phyloP scores from a whole-genome alignment of 345 rosid species.

The Lenwebbia sp. region DNA sequence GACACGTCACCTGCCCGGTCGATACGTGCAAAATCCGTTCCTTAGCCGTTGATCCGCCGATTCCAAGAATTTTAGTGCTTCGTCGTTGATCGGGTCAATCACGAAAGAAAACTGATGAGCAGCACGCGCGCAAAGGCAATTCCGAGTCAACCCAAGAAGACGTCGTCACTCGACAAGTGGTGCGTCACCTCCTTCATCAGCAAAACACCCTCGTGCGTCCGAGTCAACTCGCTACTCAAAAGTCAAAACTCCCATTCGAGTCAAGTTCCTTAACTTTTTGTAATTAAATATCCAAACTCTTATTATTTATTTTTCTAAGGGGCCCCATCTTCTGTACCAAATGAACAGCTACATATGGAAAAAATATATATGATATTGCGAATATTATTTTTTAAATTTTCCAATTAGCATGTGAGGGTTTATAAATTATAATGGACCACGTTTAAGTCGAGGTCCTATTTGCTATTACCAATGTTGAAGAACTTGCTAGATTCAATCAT shows the following conservation, averaged over 20 bases:
- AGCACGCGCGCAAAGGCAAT: not conserved
- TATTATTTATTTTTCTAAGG: not conserved
- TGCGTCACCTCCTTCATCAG: not conserved
- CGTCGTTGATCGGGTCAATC: not conserved
- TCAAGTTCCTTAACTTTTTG: not conserved
- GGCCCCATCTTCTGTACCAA: not conserved
- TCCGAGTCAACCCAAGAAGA: not conserved
- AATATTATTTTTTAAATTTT: not conserved
- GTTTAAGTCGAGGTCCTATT: too few relatives aligned
- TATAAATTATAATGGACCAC: not conserved
- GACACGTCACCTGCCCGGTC: not conserved
- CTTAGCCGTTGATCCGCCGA: not conserved
- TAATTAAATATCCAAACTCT: not conserved
- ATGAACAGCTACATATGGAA: not conserved
- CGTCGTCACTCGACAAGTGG: too few relatives aligned
- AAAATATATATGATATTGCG: not conserved
- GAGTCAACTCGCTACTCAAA: not conserved
- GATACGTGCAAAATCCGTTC: not conserved
- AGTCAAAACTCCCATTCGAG: not conserved
- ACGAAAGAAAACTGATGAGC: not conserved
- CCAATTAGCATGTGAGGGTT: not conserved
- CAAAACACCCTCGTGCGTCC: not conserved
- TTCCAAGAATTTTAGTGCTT: not conserved
- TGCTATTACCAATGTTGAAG: too few relatives aligned
- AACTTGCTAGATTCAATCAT: too few relatives aligned